A percentile compares a stretch with the other conserved stretches of the same genome.
These are phyloP conservation scores for Tubosaeta sp. DNA, from an alignment of 768 basidiomycete genomes.

Conservation along the genomic window DNA sequence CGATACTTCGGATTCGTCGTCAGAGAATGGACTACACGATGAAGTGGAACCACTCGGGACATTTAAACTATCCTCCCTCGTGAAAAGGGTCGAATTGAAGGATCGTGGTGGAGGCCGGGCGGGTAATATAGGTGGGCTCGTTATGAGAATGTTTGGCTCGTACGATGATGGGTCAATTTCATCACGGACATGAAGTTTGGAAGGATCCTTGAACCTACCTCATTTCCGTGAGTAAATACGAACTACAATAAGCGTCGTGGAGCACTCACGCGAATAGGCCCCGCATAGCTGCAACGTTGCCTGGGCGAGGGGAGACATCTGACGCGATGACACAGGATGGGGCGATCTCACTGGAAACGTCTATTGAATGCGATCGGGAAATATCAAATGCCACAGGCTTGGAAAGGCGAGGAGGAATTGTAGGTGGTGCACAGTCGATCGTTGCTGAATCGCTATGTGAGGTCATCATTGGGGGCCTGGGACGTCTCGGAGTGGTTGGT, in stretches of 20 bases:
- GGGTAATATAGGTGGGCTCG: slow-evolving; percentile 18
- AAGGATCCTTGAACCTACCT: slow-evolving; percentile 22
- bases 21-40: slow-evolving; percentile 30
- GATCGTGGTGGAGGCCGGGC: slow-evolving; percentile 17
- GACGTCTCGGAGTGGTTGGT: slow-evolving; percentile 15
- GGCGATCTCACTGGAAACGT: background rate
- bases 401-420: slow-evolving; percentile 17
- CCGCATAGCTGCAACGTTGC: slow-evolving; percentile 38
- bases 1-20: slow-evolving; percentile 26
- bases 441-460: slow-evolving; percentile 18
- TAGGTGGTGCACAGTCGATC: slow-evolving; percentile 10
- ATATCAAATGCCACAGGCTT: slow-evolving; percentile 5
- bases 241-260: background rate
- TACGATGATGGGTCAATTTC: slow-evolving; percentile 13
- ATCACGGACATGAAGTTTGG: slow-evolving; percentile 7
- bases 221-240: background rate
- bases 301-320: slow-evolving; percentile 7
- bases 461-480: slow-evolving; percentile 14
- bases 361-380: slow-evolving; percentile 1
- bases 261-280: slow-evolving; percentile 28
- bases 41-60: slow-evolving; percentile 16
- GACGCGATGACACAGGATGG: background rate
- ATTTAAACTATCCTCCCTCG: slow-evolving; percentile 20
- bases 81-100: slow-evolving; percentile 14
- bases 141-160: slow-evolving; percentile 24